Percentiles rank a stretch among this genome's conserved stretches.
Conservation (phyloP, 2,329 filamentous ascomycete genomes). For the Talaromyces sp. region DNA sequence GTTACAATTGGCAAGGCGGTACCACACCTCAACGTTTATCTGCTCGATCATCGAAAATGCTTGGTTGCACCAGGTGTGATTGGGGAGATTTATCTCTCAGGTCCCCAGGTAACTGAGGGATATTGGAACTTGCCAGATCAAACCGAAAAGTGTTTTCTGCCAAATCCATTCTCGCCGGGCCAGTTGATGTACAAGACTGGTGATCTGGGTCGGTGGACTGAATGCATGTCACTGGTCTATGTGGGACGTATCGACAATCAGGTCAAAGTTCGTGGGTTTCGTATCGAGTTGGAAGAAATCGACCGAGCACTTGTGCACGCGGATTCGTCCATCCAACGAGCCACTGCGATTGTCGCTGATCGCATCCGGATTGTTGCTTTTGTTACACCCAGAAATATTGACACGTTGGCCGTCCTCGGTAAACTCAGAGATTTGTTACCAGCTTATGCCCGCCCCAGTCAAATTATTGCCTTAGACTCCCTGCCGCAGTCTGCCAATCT, state of each 20-base stretch:
- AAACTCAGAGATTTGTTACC: neutral
- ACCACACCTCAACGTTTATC: too few relatives aligned
- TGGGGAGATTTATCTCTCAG: slow-evolving; percentile 45
- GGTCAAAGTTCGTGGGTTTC: slow-evolving; percentile 39
- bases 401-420: neutral
- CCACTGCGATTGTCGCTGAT: neutral
- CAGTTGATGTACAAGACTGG: slow-evolving; percentile 44
- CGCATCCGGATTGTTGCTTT: neutral
- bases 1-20: too few relatives aligned
- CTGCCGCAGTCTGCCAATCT: neutral
- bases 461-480: neutral
- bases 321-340: neutral
- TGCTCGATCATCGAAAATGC: too few relatives aligned
- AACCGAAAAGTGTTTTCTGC: slow-evolving; percentile 31
- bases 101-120: slow-evolving; percentile 42
- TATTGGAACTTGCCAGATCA: slow-evolving; percentile 36
- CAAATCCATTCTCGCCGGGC: slow-evolving; percentile 27
- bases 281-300: slow-evolving; percentile 42
- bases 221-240: slow-evolving; percentile 37
- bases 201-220: slow-evolving; percentile 38
- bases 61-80: slow-evolving; percentile 27
- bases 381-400: neutral
- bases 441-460: neutral
- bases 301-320: neutral
- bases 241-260: slow-evolving; percentile 45